Conservation (phyloP, 2,329 filamentous ascomycete species). For the Byssochlamys sp. region DNA sequence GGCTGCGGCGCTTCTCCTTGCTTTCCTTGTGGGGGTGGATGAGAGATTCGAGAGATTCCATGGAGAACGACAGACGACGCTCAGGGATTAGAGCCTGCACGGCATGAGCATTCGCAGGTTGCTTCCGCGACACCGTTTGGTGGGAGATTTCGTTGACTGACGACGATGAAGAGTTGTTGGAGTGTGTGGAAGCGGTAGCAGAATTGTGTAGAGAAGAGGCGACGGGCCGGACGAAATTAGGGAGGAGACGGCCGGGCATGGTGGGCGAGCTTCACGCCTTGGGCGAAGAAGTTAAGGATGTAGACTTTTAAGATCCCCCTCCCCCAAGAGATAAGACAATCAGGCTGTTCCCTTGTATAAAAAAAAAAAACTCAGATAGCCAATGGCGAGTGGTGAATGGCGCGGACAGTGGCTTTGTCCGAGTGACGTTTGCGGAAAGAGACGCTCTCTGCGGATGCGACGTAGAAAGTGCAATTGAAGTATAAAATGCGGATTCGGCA, state of each 20-base stretch:
- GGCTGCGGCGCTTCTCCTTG: conserved; percentile 33
- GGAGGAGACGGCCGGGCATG: conserved; percentile 34
- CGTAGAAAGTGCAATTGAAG: not conserved
- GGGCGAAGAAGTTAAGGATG: not conserved
- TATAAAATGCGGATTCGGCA: not conserved
- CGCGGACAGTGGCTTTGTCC: not conserved
- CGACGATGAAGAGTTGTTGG: conserved; percentile 27
- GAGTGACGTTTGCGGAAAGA: not conserved
- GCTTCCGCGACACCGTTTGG: conserved; percentile 16
- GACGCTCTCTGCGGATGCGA: not conserved
- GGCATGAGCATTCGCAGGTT: conserved; percentile 8
- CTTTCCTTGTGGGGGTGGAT: conserved; percentile 33
- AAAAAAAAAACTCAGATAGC: not conserved
- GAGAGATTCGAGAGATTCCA: conserved; percentile 26
- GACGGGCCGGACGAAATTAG: conserved; percentile 28
- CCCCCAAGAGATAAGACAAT: not conserved
- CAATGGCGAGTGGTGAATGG: not conserved
- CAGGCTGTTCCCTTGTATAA: not conserved
- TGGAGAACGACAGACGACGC: conserved; percentile 32
- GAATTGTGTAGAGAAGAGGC: conserved; percentile 22
- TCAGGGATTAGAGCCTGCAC: conserved; percentile 21
- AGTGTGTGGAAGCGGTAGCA: conserved; percentile 16
- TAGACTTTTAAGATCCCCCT: not conserved
- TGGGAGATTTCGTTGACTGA: conserved; percentile 28
- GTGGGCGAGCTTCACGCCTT: conserved; percentile 1